Evolutionary conservation across 2,329 filamentous ascomycete genomes (phyloP).

Genomic region (Stemphylium beticola): DNA sequence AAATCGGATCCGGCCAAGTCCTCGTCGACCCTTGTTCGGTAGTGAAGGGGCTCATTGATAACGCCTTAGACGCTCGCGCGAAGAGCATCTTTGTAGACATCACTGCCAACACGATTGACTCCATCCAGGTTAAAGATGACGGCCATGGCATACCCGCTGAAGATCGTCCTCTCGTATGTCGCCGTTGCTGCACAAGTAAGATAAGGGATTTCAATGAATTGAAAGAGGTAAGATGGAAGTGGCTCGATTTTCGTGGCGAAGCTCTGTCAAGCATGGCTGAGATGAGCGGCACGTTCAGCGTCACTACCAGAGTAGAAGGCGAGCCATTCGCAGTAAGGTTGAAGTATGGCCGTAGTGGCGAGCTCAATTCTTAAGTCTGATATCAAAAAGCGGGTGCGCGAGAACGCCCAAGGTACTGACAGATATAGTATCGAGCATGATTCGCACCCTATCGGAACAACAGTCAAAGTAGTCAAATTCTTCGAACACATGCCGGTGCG

Average conservation of each 20-base stretch:
- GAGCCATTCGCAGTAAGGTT: slow-evolving; percentile 65
- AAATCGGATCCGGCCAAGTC: slow-evolving; percentile 66
- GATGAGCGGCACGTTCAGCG: slow-evolving; percentile 61
- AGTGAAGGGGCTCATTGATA: slow-evolving; percentile 80
- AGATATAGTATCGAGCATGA: slow-evolving; percentile 36
- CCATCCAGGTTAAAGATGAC: slow-evolving; percentile 69
- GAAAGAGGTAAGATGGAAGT: slow-evolving; percentile 60
- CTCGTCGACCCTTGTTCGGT: slow-evolving; percentile 66
- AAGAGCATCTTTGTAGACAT: slow-evolving; percentile 70
- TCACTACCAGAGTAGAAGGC: slow-evolving; percentile 68
- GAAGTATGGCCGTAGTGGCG: slow-evolving; percentile 59
- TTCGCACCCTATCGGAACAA: slow-evolving; percentile 71
- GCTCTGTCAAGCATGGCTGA: slow-evolving; percentile 71
- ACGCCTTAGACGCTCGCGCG: slow-evolving; percentile 74
- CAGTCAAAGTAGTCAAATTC: slow-evolving; percentile 65
- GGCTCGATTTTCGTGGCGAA: slow-evolving; percentile 78
- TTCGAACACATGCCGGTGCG: slow-evolving; percentile 69
- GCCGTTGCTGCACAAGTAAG: slow-evolving; percentile 76
- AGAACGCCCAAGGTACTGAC: slow-evolving; percentile 6
- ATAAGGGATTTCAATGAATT: slow-evolving; percentile 69
- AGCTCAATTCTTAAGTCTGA: slow-evolving; percentile 50
- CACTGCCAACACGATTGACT: slow-evolving; percentile 70
- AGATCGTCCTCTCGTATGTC: slow-evolving; percentile 69
- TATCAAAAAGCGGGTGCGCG: not conserved
- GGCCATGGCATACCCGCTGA: slow-evolving; percentile 70